Conservation (phyloP, 768 basidiomycete species). For the Tylopilus balloui region DNA sequence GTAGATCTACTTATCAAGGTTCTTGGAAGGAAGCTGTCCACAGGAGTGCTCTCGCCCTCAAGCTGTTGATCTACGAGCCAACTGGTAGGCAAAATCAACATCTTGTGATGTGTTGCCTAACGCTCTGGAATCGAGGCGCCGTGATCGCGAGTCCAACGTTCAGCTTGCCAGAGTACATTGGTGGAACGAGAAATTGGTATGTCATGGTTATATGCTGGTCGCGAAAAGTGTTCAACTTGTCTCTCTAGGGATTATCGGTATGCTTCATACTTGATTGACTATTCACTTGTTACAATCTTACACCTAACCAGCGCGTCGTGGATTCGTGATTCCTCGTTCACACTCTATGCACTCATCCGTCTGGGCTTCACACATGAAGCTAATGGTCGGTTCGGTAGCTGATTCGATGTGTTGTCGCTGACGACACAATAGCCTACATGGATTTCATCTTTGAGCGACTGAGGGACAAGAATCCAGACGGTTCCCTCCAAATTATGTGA, state of each 20-base stretch:
- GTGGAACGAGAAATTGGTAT: conserved; percentile 85
- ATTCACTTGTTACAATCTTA: background rate
- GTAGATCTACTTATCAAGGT: conserved; percentile 83
- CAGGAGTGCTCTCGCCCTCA: conserved; percentile 88
- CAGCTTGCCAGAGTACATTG: conserved; percentile 87
- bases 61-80: conserved; percentile 89
- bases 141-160: conserved; percentile 96
- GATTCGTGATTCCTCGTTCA: conserved; percentile 97
- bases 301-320: conserved; percentile 57
- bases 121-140: conserved; percentile 50
- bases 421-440: conserved; percentile 60
- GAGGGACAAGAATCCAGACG: conserved; percentile 81
- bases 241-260: conserved; percentile 59
- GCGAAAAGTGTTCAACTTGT: background rate
- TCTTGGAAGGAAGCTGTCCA: conserved; percentile 96
- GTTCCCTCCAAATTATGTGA: conserved; percentile 90
- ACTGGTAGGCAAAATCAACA: conserved; percentile 46
- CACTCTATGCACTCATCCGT: conserved; percentile 88
- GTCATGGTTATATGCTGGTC: conserved; percentile 13
- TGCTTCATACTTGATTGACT: background rate
- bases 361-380: conserved; percentile 94
- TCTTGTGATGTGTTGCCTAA: background rate
- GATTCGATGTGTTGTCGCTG: background rate
- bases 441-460: conserved; percentile 87
- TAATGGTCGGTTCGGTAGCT: conserved; percentile 48